Evolutionary conservation across 140 eudicot species (phyloP).

Genomic region (Stevia rebaudiana): DNA sequence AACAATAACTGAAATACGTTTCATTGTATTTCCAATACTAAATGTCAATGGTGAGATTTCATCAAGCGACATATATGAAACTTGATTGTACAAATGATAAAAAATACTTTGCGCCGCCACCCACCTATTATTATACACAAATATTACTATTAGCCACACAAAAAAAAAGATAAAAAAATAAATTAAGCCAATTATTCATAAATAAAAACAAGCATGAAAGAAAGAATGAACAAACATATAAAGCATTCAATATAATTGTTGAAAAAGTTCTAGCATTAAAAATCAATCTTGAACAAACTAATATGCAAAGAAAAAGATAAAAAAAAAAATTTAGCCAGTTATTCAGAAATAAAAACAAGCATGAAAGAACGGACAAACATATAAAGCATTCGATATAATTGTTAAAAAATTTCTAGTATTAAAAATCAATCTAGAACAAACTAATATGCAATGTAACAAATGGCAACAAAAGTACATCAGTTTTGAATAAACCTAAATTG

Average conservation of each 20-base stretch:
- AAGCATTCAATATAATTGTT: background rate
- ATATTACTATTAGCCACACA: constrained; percentile 18
- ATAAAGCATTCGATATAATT: background rate
- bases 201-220: constrained; percentile 11
- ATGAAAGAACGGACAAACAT: background rate
- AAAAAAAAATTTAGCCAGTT: background rate
- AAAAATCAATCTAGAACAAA: background rate
- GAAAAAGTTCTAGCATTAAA: background rate
- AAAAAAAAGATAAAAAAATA: background rate
- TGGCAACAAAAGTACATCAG: constrained; percentile 6
- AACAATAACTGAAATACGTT: constrained; percentile 88
- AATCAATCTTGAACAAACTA: background rate
- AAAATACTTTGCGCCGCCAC: constrained; percentile 93
- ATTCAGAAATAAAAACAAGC: constrained; percentile 2
- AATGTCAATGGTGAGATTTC: constrained; percentile 96
- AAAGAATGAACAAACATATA: background rate
- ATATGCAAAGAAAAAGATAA: too few relatives aligned
- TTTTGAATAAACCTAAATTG: background rate
- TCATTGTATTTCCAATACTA: constrained; percentile 95
- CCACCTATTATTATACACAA: constrained; percentile 57
- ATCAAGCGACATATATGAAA: constrained; percentile 93
- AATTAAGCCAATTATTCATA: constrained; percentile 9
- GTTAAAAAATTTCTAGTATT: background rate
- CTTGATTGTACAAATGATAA: constrained; percentile 95
- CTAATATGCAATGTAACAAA: too few relatives aligned